These are phyloP conservation scores for Chlamydomonas sphaeroides DNA, from an alignment of 139 green algal species.

Conservation along the genomic window DNA sequence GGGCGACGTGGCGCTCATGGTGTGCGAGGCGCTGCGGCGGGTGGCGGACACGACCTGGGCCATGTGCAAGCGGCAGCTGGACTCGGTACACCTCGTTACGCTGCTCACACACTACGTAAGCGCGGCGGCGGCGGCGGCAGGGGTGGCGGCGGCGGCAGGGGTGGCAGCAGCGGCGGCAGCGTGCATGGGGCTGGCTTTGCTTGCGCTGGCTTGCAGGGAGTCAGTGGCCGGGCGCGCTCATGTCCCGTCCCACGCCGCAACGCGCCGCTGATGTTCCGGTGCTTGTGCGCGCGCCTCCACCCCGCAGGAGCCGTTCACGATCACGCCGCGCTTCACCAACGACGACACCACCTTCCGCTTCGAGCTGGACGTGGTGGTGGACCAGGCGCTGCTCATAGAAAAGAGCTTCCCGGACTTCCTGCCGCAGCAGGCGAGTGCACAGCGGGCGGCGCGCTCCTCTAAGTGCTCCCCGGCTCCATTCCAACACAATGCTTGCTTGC, in stretches of 20 bases:
- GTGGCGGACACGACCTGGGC: conserved; percentile 34
- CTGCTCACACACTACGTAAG: conserved; percentile 40
- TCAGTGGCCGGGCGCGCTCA: too few species aligned
- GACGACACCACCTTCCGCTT: conserved; percentile 29
- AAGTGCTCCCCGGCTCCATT: too few species aligned
- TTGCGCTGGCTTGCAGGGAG: too few species aligned
- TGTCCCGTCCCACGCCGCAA: too few species aligned
- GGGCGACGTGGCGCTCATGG: conserved; percentile 31
- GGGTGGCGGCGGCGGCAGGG: not conserved
- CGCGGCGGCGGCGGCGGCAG: not conserved
- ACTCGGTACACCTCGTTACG: conserved; percentile 39
- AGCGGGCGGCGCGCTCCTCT: too few species aligned
- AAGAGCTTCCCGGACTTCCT: conserved; percentile 34
- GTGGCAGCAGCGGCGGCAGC: not conserved
- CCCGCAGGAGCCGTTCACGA: conserved; percentile 37
- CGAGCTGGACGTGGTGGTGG: conserved; percentile 29
- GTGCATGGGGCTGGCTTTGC: too few species aligned
- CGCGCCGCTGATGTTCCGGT: too few species aligned
- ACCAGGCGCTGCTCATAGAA: conserved; percentile 30
- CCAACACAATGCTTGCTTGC: too few species aligned
- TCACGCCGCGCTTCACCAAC: conserved; percentile 15
- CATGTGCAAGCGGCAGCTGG: conserved; percentile 37
- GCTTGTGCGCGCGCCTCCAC: too few species aligned
- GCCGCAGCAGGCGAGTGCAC: not conserved
- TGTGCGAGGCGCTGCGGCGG: conserved; percentile 32